A percentile compares a stretch with the other conserved stretches of the same genome.
Evolutionary conservation across 2,329 filamentous ascomycete species (phyloP).

Genomic region (Colletotrichum trifolii): DNA sequence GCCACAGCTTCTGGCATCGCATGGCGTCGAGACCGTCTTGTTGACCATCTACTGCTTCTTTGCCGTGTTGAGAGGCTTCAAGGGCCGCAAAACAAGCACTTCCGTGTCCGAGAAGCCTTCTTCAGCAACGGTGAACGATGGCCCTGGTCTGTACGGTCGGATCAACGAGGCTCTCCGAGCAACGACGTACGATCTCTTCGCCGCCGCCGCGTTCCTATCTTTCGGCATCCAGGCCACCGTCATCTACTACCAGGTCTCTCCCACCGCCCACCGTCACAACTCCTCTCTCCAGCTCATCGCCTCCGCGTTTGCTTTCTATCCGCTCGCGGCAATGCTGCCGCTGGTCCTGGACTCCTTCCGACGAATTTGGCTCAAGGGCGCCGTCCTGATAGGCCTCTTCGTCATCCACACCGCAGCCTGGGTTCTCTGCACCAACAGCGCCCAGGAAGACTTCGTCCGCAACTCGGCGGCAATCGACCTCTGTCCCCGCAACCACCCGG

Average conservation of each 20-base stretch:
- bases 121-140: neutral
- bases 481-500: conserved; percentile 16
- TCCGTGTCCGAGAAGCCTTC: neutral
- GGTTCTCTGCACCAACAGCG: conserved; percentile 21
- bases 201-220: conserved; percentile 18
- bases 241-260: conserved; percentile 8
- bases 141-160: neutral
- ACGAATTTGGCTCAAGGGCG: conserved; percentile 15
- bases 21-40: conserved; percentile 11
- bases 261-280: neutral
- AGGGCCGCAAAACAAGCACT: neutral
- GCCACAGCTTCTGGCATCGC: conserved; percentile 10
- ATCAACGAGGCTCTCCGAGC: conserved; percentile 7
- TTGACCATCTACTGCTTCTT: conserved; percentile 24
- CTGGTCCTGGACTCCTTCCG: conserved; percentile 14
- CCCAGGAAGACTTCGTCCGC: conserved; percentile 12
- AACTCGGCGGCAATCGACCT: neutral
- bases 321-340: conserved; percentile 24
- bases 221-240: conserved; percentile 14
- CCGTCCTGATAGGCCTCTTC: conserved; percentile 10
- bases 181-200: conserved; percentile 25
- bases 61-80: conserved; percentile 1
- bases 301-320: conserved; percentile 21
- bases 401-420: conserved; percentile 19
- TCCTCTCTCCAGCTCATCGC: conserved; percentile 22